Evolutionary conservation across 2,329 filamentous ascomycete species (phyloP), one percentile per base, ranked within the genome.

Genomic region (Tolypocladium cylindrosporum): DNA sequence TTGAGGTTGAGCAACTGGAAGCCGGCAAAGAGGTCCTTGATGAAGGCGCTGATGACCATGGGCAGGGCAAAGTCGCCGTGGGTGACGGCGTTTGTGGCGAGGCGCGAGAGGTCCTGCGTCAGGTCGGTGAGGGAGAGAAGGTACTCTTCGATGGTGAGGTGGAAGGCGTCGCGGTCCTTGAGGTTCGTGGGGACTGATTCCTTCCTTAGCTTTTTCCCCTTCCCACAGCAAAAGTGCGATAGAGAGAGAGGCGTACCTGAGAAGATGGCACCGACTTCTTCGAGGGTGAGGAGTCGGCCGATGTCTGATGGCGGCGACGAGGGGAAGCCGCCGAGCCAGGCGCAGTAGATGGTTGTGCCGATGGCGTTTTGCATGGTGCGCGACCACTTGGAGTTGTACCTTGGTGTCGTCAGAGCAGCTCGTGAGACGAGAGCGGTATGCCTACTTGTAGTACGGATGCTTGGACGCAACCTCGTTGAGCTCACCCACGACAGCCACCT

Each of bases 1-100:
- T 97, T 97, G 65, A 99, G 79, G 71, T 99, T 99, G 64, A 99
- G 83, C 64, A 97, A 84, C 80, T 97, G 94, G 76, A 99, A 99
- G 19, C 93, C 94, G 3, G 92, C 90, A 67, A 96, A 93, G 42
- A 99, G 76, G 69, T 97, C 92, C 77, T 97, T 97, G 77, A 97
- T 86, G 71, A 97, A 97, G 62, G 85, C 83, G 71, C 89, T 90
- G 72, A 97, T 97, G 70, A 89, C 86, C 57, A 96, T 80, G 21
- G 94, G 94, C 60, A 94, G 83, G 59, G 84, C 80, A 67, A 92
- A 91, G 74, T 99, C 92, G 59, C 91, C 91, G 42, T 96, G 79
- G 1, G 93, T 72, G 71, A 99, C 94, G 6, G 90, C 88, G 75
- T 99, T 99, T 74, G 94, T 90, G 40, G 94, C 91, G 59, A 99